Evolutionary conservation across 768 basidiomycete species (phyloP), one percentile per base, ranked within the genome.

Genomic region (Albatrellus ellisii): DNA sequence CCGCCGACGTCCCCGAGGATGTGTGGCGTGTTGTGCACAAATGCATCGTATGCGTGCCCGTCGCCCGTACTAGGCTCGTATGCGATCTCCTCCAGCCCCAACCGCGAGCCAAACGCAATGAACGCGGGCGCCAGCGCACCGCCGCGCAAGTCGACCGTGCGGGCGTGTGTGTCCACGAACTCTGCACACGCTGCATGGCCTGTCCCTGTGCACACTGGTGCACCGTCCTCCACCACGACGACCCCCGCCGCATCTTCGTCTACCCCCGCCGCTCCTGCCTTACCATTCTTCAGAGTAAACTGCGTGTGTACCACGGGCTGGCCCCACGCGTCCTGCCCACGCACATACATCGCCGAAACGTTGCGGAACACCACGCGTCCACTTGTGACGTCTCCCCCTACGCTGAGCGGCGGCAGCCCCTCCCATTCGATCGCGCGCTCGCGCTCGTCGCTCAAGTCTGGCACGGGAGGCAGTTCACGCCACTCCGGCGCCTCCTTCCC

Each of bases 341-440:
- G 39, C 9, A 36, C 24, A 48, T 54, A 69, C 28, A 70, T 55
- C 31, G 58, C 66, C 10, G 60, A 62, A 17, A 85, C 69, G 45
- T 73, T 73, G 6, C 59, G 60, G 55, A 86, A 78, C 12, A 72
- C 53, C 17, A 85, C 62, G 14, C 43, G 26, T 3, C 54, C 58
- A 5, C 60, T 62, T 25, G 55, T 54, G 12, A 51, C 42, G 21
- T 55, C 54, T n/a, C n/a, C n/a, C n/a, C n/a, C n/a, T 17, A 58
- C 56, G 4, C 67, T 62, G 1, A 89, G 61, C 11, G 84, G 81
- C 0, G 85, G 84, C 9, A 87, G 60, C 1, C 87, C 87, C 3
- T 73, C 72, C 47, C 71, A 75, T 42, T 72, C 52, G 10, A 88
- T 52, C 6, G 77, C 67, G 8, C 69, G 66, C 39, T 60, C 53